Base-by-base conservation (phyloP, 2,329 filamentous ascomycete genomes). In the Fusarium pilosicola region DNA sequence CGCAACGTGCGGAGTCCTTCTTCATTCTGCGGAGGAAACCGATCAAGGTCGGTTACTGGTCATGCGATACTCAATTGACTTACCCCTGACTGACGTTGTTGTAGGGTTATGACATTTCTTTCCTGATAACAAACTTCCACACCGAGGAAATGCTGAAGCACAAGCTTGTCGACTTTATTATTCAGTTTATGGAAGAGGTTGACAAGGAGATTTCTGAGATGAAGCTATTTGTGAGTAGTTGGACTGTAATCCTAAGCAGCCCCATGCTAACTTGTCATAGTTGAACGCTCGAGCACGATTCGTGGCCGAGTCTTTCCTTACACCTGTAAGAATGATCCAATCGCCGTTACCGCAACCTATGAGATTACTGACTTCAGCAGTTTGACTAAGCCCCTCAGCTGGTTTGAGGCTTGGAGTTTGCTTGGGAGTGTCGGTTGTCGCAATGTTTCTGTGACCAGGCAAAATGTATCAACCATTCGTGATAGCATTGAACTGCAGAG, bases 201-300 rank as follows among this genome's bases (percentile, higher is more conserved):
- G 97, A 99, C 84, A 99, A 99, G 88, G 96, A 99, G 84, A 99
- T 99, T 69, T 98, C 96, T 7, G 97, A 99, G 86, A 98, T 99
- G 96, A 99, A 99, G 89, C 92, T 99, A 79, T 99, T 99, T 84
- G 96, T 98, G 89, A 77, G 94, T 34, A 87, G 38, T 52, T n/a
- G 48, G 10, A 38, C 28, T 22, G 63, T 8, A 52, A 39, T 30
- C 20, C 8, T n/a, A 24, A 38, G 30, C 30, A 39, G 18, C 45
- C 26, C 22, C 34, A 36, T 28, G 36, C 73, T 79, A 51, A 81
- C 64, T 68, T 39, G 38, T 60, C 60, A 20, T 79, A 98, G 96
- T 87, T 99, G 82, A 99, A 99, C 83, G 95, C 96, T 64, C 90
- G 96, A 84, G 96, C 96, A 82, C 92, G 96, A 87, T 99, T 98